Base-by-base conservation (phyloP, 345 rosid genomes). In the Gossypium mustelinum region DNA sequence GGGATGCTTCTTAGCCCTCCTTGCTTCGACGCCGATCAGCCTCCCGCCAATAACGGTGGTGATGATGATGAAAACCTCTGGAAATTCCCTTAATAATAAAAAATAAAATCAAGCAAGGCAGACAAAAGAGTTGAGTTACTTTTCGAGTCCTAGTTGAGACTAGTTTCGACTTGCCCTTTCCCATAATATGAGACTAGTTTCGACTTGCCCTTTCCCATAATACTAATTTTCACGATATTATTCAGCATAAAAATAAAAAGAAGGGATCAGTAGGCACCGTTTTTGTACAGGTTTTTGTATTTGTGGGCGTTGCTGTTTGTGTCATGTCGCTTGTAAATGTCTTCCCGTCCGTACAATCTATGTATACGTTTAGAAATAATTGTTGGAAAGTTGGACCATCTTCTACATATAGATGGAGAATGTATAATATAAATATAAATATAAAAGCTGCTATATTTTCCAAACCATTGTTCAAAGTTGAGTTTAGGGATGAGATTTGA, bases 1-100 rank as follows among this genome's bases (percentile, higher is more conserved):
- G 98, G 97, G 73, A 94, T 94, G 98, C 93, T 94, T 81, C 88
- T 94, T 20, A 94, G 97, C 81, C 98, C 98, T 58, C 98, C 98
- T 77, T 94, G 89, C 48, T 79, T 84, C 56, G 77, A 87, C 65
- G 62, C 69, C 66, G 70, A 9, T 75, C 84, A 75, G 62, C 57
- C 16, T 63, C 24, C 68, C 44, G 51, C 68, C 16, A 43, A 72
- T 63, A 45, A 34, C 12, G 11, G 39, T n/a, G 86, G 80, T 59
- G 84, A 73, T 22, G 84, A 81, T 51, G 86, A 88, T 25, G 41
- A 34, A 29, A 79, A 85, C 73, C 89, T 92, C 24, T 92, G 97
- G 97, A 88, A 80, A 75, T 92, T 88, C 79, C 86, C 87, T 54
- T 92, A 81, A 86, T 56, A 63, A 63, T 13, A 54, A 72, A 18